These are phyloP conservation scores for Beauveria bassiana DNA, from an alignment of 2,329 filamentous ascomycete genomes.

Conservation along the genomic window DNA sequence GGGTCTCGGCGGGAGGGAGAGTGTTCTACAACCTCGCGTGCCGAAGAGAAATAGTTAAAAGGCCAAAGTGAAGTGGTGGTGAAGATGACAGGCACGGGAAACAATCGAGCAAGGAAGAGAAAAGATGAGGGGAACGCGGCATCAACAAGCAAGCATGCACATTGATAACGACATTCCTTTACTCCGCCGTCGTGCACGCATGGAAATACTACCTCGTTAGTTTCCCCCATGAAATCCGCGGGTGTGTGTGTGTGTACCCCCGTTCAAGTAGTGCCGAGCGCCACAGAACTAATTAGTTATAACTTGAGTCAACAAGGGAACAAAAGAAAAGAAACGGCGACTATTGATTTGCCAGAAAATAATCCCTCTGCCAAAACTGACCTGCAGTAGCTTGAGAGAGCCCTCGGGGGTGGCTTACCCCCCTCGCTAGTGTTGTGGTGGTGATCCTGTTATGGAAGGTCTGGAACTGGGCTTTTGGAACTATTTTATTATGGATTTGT, in stretches of 20 bases:
- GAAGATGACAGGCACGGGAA: not conserved
- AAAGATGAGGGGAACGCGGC: not conserved
- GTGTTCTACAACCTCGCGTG: too few relatives aligned
- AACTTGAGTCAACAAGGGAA: not conserved
- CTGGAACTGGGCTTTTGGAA: not conserved
- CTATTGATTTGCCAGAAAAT: constrained; percentile 3
- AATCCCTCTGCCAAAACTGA: not conserved
- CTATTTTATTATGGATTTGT: not conserved
- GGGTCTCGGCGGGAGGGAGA: too few relatives aligned
- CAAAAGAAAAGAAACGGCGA: not conserved
- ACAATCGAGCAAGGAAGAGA: not conserved
- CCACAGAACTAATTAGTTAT: not conserved
- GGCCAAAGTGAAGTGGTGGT: not conserved
- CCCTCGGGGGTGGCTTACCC: not conserved
- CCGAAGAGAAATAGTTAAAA: too few relatives aligned
- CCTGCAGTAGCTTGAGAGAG: constrained; percentile 4
- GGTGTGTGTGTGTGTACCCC: not conserved
- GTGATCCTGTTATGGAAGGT: not conserved
- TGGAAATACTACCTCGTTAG: too few relatives aligned
- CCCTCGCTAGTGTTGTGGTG: not conserved
- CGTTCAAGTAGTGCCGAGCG: constrained; percentile 1
- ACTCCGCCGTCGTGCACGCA: not conserved
- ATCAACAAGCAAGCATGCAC: not conserved
- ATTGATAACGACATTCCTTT: not conserved
- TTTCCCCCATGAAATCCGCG: not conserved